Percentiles rank a stretch among this genome's conserved stretches.
Conservation (phyloP, 106 monocot species). For the Dendrobium huoshanense region DNA sequence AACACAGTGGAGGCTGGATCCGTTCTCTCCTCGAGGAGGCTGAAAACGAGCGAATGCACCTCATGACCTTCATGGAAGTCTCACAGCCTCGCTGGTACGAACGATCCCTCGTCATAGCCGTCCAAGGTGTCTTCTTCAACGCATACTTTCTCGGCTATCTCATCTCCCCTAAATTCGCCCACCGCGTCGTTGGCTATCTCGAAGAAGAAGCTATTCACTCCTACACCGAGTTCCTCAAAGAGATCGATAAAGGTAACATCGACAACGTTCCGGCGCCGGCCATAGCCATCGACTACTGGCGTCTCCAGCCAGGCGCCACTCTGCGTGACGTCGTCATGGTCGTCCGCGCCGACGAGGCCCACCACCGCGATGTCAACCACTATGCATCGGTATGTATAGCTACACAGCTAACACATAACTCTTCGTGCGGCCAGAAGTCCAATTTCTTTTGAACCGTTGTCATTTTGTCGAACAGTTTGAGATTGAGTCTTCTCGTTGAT, state of each 20-base stretch:
- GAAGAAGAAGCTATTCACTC: conserved; percentile 92
- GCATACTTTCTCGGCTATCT: conserved; percentile 79
- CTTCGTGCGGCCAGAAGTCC: too few relatives aligned
- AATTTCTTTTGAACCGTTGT: not conserved
- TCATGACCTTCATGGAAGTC: conserved; percentile 94
- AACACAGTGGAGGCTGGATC: conserved; percentile 88
- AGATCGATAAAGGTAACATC: conserved; percentile 55
- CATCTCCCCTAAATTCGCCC: conserved; percentile 69
- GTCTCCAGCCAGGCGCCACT: conserved; percentile 37
- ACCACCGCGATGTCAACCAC: conserved; percentile 93
- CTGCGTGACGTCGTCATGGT: conserved; percentile 66
- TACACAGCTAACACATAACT: too few relatives aligned
- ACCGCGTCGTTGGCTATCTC: conserved; percentile 70
- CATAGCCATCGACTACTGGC: conserved; percentile 86
- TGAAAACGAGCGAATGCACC: conserved; percentile 87
- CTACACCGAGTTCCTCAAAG: conserved; percentile 73
- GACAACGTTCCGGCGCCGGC: conserved; percentile 65
- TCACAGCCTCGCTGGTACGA: conserved; percentile 77
- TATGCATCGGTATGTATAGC: conserved; percentile 42
- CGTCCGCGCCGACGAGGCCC: conserved; percentile 78
- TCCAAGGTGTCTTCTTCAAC: conserved; percentile 90
- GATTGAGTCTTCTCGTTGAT: not conserved
- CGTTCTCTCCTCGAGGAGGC: conserved; percentile 76
- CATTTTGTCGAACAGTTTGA: not conserved
- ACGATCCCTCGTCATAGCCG: conserved; percentile 62